phyloP scores from a whole-genome alignment of 2,329 filamentous ascomycete genomes.

The Dothideomycetes sp. region DNA sequence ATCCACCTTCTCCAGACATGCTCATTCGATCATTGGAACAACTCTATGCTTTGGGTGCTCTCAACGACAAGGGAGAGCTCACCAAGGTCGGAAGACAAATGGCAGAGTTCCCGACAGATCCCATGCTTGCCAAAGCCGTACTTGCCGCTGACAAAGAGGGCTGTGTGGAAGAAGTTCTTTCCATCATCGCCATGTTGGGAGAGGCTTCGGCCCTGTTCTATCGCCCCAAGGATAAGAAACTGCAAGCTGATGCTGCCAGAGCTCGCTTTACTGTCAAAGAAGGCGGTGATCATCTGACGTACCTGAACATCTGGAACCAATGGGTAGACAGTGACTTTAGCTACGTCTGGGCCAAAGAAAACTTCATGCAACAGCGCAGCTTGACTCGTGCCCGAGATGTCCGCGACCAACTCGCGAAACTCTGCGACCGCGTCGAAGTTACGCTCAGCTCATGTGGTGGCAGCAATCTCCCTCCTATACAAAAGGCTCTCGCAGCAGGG shows the following conservation, averaged over 20 bases:
- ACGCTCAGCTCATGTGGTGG: slow-evolving; percentile 55
- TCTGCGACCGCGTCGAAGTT: slow-evolving; percentile 90
- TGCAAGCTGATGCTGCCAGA: slow-evolving; percentile 84
- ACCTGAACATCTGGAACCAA: slow-evolving; percentile 90
- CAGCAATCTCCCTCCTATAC: slow-evolving; percentile 64
- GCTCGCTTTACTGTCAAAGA: slow-evolving; percentile 82
- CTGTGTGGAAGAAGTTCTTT: slow-evolving; percentile 88
- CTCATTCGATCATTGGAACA: slow-evolving; percentile 83
- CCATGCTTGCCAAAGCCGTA: slow-evolving; percentile 81
- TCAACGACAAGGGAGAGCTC: slow-evolving; percentile 79
- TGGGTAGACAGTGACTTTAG: slow-evolving; percentile 90
- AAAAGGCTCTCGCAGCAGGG: slow-evolving; percentile 77
- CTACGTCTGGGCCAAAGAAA: slow-evolving; percentile 79
- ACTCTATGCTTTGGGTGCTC: slow-evolving; percentile 77
- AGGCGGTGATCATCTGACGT: slow-evolving; percentile 78
- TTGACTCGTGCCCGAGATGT: slow-evolving; percentile 83
- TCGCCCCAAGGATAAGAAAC: slow-evolving; percentile 92
- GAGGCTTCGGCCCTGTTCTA: slow-evolving; percentile 87
- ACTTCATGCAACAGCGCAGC: slow-evolving; percentile 86
- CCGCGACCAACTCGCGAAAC: slow-evolving; percentile 78
- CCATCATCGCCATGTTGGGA: slow-evolving; percentile 86
- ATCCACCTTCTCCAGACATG: slow-evolving; percentile 79
- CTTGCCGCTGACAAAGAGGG: slow-evolving; percentile 79
- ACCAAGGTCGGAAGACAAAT: slow-evolving; percentile 89
- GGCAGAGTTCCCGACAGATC: slow-evolving; percentile 88